Evolutionary conservation across 371 early-diverging fungal genomes (phyloP).

Genomic region (Rhizomucor miehei): DNA sequence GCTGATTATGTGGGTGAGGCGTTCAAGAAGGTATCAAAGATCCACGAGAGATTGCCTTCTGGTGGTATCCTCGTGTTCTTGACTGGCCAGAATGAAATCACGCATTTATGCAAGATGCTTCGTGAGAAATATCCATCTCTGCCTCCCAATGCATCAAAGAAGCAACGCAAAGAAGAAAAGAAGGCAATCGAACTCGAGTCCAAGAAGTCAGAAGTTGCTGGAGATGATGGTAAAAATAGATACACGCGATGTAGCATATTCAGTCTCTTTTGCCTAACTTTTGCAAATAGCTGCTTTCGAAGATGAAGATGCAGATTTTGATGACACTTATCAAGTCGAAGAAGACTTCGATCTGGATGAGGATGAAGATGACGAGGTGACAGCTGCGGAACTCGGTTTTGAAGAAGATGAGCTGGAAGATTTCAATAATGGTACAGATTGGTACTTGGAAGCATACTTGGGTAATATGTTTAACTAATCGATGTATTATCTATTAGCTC

Average conservation of each 20-base stretch:
- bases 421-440: conserved; percentile 28
- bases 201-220: conserved; percentile 24
- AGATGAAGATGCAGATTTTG: conserved; percentile 59
- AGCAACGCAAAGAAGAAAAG: conserved; percentile 28
- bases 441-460: conserved; percentile 10
- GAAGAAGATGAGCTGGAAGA: conserved; percentile 47
- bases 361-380: conserved; percentile 26
- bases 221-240: conserved; percentile 31
- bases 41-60: conserved; percentile 85
- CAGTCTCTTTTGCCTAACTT: neutral
- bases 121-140: conserved; percentile 63
- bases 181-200: conserved; percentile 32
- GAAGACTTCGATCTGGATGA: conserved; percentile 53
- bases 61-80: conserved; percentile 93
- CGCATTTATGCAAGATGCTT: conserved; percentile 70
- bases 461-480: no score
- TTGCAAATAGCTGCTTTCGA: conserved; percentile 47
- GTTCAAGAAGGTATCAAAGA: conserved; percentile 86
- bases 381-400: conserved; percentile 42
- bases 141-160: conserved; percentile 29
- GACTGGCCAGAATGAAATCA: conserved; percentile 92
- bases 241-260: neutral
- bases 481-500: conserved; percentile 21
- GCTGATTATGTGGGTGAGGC: conserved; percentile 78
- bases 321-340: conserved; percentile 53